Evolutionary conservation across 1,284 basidiomycete genomes (phyloP), one percentile per base, ranked within the genome.

Genomic region (Ceratobasidium sp.): DNA sequence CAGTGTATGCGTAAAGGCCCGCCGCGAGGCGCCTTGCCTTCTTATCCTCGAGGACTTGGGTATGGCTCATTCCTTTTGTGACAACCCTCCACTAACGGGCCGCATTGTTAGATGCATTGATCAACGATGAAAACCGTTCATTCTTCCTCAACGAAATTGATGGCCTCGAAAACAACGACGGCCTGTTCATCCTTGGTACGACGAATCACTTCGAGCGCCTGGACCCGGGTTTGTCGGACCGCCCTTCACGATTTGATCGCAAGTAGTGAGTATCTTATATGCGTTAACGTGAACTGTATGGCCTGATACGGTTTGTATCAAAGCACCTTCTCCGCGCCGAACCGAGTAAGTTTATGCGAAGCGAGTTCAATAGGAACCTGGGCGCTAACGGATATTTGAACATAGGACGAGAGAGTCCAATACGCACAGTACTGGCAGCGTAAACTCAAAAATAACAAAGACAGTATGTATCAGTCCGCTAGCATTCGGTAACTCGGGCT

Each of bases 191-290:
- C 81, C 90, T 95, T 79, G 92, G 89, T 17, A 92, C 94, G 0
- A 95, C 94, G 32, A 96, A 95, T 81, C 93, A 95, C 82, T 90
- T 94, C 80, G 92, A 94, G 64, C 86, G 87, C 49, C 88, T 95
- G 66, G 93, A 95, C 80, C 90, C 91, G 19, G 91, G 90, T 8
- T 82, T 95, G 76, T 91, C 91, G 76, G 89, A 86, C 62, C 88
- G 94, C 29, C 94, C 94, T 5, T 94, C 92, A 79, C 89, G 94
- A 34, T 95, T 95, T 80, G 94, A 95, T 82, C 87, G 94, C 71
- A 95, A 95, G 85, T 95, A 91, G 93, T 92, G 80, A 80, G 92
- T 86, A 9, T 25, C 59, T 46, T 44, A 25, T 8, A 19, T 66
- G 19, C 37, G 44, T 57, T 44, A 1, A 17, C 13, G 32, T 51